Base-by-base conservation (phyloP, 2,329 filamentous ascomycete species). In the Stromatinia cepivora region DNA sequence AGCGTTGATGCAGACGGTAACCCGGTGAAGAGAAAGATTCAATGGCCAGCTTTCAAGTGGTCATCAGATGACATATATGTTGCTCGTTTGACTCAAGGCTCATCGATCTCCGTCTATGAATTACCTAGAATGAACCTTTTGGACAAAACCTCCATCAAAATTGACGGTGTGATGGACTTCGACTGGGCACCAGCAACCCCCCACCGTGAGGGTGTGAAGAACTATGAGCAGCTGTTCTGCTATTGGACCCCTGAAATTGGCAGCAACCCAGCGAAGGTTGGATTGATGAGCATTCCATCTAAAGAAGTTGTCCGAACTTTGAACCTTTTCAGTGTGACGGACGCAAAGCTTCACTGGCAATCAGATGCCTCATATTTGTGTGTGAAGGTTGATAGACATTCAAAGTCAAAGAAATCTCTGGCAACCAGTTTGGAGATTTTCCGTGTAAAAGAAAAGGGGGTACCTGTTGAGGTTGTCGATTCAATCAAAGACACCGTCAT, bases 1-100 rank as follows among this genome's bases (percentile, higher is more conserved):
- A 82, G 82, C 50, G 81, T 81, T 63, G 89, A 89, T 69, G 84
- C 84, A 50, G 87, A 89, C 50, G 88, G 87, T 71, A 84, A 88
- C 71, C 86, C 87, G 42, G 83, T 87, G 73, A 96, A 97, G 85
- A 92, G 93, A 81, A 97, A 97, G 87, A 89, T 96, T 76, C 92
- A 95, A 78, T 99, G 95, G 95, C 95, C 95, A 34, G 94, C 94
- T 2, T 99, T 99, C 88, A 99, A 99, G 84, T 99, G 95, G 95
- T 98, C 95, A 42, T 85, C 95, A 4, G 95, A 99, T 79, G 93
- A 97, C 82, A 95, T 96, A 81, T 99, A 97, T 80, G 94, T 98
- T 72, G 95, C 95, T 31, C 90, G 95, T 72, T 89, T 98, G 84
- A 93, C 89, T 72, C 93, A 93, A 73, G 92, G 91, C 74, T 88